Evolutionary conservation across 257 asterid species (phyloP).

Genomic region (Rauvolfia tetraphylla): DNA sequence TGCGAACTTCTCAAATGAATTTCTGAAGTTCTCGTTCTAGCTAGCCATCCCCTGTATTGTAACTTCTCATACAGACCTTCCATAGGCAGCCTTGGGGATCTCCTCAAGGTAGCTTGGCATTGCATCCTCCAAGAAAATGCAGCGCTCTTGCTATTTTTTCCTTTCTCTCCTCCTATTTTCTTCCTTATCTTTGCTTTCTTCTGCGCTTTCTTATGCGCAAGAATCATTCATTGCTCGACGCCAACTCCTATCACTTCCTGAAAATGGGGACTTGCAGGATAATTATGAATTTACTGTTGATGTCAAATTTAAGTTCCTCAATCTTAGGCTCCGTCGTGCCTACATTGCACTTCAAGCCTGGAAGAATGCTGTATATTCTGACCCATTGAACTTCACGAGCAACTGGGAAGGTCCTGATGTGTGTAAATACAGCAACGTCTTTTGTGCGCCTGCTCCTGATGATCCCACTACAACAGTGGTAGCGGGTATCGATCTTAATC

Average conservation of each 20-base stretch:
- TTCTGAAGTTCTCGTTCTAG: not conserved
- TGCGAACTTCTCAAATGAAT: not conserved
- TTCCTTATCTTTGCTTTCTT: constrained; percentile 3
- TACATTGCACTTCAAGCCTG: constrained; percentile 35
- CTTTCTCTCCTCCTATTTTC: constrained; percentile 7
- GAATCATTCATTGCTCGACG: constrained; percentile 17
- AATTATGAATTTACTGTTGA: constrained; percentile 9
- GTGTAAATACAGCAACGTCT: constrained; percentile 34
- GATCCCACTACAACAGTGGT: constrained; percentile 21
- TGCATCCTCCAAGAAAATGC: constrained; percentile 23
- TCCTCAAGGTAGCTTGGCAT: constrained; percentile 23
- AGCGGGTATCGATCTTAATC: constrained; percentile 40
- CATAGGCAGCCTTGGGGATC: constrained; percentile 6
- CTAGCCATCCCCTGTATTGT: not conserved
- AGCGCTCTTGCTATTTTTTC: constrained; percentile 11
- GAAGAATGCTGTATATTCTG: constrained; percentile 31
- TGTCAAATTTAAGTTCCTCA: not conserved
- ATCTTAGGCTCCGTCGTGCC: constrained; percentile 29
- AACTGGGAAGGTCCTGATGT: constrained; percentile 44
- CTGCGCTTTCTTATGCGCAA: constrained; percentile 21
- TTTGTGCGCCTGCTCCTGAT: constrained; percentile 27
- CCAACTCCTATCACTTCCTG: constrained; percentile 24
- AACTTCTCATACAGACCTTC: not conserved
- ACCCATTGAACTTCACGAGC: constrained; percentile 28
- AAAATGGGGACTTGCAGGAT: constrained; percentile 15